Base-by-base conservation (phyloP, 192 early-diverging fungal species). In the Entomortierella chlamydospora region DNA sequence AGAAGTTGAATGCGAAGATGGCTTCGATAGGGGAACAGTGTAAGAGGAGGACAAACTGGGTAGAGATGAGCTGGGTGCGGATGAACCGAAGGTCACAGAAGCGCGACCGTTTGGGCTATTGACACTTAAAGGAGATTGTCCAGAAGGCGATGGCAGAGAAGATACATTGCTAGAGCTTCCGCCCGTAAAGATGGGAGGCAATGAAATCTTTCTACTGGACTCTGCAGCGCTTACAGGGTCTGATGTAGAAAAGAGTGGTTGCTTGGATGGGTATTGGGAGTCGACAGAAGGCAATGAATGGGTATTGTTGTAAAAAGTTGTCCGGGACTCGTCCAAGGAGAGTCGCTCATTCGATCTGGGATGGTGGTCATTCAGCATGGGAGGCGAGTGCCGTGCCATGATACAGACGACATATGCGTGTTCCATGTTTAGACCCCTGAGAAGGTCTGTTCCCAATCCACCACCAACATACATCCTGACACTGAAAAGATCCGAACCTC, bases 401-500 rank as follows among this genome's bases (percentile, higher is more conserved):
- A 78, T 65, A 34, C 80, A 84, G 15, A 87, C 88, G 54, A 89
- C 68, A 57, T 89, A 89, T 6, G 86, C 73, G 57, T 86, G 83
- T 30, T 81, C 68, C 28, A 81, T 77, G 41, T 73, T 87, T 17
- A 72, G 70, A 12, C 81, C 78, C 13, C 80, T 57, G 25, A 61
- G 53, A 11, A 89, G 64, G 53, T 90, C 83, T 2, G 85, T 87
- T 42, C 87, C 87, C 18, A 90, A 57, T 18, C 87, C 89, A 59
- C 89, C 89, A 30, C 89, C 89, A n/a, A 90, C 57, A 72, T 87
- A 86, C 61, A 85, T 81, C 15, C 73, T 57, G 2, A 89, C 64
- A 33, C 81, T 77, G 58, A 83, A 90, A 13, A 84, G 55, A 50
- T 85, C 83, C 22, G 73, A 81, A 26, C 72, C 73, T 11, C 86